Percentiles rank a stretch among this genome's conserved stretches.
phyloP scores from a whole-genome alignment of 768 basidiomycete species.

The Crassisporium funariophilum region DNA sequence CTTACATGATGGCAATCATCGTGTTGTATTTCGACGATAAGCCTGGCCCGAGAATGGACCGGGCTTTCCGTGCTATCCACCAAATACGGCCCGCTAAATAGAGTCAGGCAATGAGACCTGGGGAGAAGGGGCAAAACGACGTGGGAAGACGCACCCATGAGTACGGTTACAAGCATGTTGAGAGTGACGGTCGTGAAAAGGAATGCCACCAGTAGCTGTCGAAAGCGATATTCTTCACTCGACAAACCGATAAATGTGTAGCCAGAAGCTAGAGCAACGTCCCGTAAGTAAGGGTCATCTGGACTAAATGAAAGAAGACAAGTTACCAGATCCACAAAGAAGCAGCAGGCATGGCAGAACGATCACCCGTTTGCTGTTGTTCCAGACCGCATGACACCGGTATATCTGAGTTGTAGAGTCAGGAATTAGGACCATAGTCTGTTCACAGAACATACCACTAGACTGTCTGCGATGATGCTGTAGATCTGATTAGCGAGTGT shows the following conservation, averaged over 20 bases:
- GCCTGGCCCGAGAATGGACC: constrained; percentile 24
- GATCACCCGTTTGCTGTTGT: constrained; percentile 30
- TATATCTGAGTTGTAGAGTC: constrained; percentile 26
- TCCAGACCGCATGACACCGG: constrained; percentile 35
- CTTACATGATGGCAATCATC: constrained; percentile 31
- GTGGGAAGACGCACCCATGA: constrained; percentile 31
- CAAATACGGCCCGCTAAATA: constrained; percentile 31
- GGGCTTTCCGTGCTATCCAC: constrained; percentile 32
- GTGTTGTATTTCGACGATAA: constrained; percentile 25
- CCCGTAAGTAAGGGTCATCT: no score
- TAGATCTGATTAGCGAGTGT: not conserved
- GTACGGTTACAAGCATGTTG: constrained; percentile 28
- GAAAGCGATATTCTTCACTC: constrained; percentile 29
- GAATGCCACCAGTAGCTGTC: constrained; percentile 29
- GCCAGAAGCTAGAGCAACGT: constrained; percentile 27
- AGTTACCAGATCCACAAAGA: constrained; percentile 28
- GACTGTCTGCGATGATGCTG: constrained; percentile 30
- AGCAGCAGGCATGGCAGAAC: constrained; percentile 26
- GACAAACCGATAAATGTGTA: constrained; percentile 30
- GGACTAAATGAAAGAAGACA: not conserved
- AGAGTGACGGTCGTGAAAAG: constrained; percentile 30
- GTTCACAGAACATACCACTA: constrained; percentile 24
- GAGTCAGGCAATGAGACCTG: constrained; percentile 6
- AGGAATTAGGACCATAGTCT: not conserved
- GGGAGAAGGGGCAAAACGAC: constrained; percentile 2